Conservation (phyloP, 441 rosid genomes). For the Omphalea diandra region DNA sequence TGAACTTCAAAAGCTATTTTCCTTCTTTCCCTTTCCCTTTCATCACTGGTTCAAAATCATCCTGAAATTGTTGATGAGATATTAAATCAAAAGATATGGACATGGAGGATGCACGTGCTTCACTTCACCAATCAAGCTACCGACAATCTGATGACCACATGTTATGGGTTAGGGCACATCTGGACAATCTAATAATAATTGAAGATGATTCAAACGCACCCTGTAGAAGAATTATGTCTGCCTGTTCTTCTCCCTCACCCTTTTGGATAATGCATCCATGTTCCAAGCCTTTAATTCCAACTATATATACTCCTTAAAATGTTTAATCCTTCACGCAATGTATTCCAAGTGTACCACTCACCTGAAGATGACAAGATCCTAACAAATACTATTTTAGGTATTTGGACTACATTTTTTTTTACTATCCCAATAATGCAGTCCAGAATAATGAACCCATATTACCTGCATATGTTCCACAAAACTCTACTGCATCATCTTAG, state of each 20-base stretch:
- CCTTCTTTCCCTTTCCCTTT: conserved; percentile 11
- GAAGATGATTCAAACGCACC: conserved; percentile 1
- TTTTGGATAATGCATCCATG: background rate
- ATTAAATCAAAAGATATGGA: background rate
- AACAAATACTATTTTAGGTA: too few relatives aligned
- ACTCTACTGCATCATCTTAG: too few relatives aligned
- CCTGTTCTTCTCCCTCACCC: background rate
- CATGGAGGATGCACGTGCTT: conserved; percentile 14
- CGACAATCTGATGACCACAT: conserved; percentile 24
- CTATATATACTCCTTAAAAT: background rate
- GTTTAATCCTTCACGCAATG: too few relatives aligned
- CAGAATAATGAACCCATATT: too few relatives aligned
- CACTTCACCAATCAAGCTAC: conserved; percentile 22
- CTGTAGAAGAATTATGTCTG: background rate
- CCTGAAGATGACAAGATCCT: too few relatives aligned
- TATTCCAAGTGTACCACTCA: too few relatives aligned
- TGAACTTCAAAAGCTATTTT: conserved; percentile 12
- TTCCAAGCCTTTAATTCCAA: background rate
- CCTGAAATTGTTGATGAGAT: conserved; percentile 3
- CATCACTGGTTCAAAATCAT: conserved; percentile 6
- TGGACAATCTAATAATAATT: conserved; percentile 3
- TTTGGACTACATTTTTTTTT: too few relatives aligned
- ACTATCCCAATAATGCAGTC: too few relatives aligned
- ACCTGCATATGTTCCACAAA: too few relatives aligned
- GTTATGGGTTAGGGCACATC: background rate